Conservation (phyloP, 257 asterid species). For the Forsythia suspensa region DNA sequence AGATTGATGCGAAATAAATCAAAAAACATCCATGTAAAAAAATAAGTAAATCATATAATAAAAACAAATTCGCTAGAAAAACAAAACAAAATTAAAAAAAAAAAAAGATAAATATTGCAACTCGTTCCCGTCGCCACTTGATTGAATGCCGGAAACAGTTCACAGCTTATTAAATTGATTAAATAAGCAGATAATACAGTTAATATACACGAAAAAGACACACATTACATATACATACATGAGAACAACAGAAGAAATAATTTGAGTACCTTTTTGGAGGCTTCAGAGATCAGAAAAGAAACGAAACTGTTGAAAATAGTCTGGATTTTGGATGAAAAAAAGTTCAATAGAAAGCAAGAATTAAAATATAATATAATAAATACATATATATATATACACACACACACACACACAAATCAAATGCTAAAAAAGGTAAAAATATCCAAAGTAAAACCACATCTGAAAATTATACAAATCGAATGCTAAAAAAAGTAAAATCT, state of each 20-base stretch:
- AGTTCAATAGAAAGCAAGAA: constrained; percentile 23
- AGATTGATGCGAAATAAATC: not conserved
- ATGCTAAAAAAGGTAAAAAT: too few species aligned
- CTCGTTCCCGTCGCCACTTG: not conserved
- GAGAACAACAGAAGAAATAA: not conserved
- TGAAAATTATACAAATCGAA: too few species aligned
- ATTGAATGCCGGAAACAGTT: constrained; percentile 24
- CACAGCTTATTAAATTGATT: not conserved
- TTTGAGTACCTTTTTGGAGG: not conserved
- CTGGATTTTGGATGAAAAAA: constrained; percentile 34
- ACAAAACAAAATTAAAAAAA: too few species aligned
- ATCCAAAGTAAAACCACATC: too few species aligned
- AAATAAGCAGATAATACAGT: constrained; percentile 25
- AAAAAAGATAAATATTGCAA: not conserved
- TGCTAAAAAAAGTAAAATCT: too few species aligned
- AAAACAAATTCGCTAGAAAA: not conserved
- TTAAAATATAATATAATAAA: not conserved
- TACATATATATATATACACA: not conserved
- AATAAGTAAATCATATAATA: not conserved
- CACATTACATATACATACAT: not conserved
- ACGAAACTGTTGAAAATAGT: constrained; percentile 33
- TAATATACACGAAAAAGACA: constrained; percentile 13
- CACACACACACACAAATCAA: not conserved
- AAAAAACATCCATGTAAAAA: not conserved
- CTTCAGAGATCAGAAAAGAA: constrained; percentile 24